Evolutionary conservation across 192 early-diverging fungal genomes (phyloP), one percentile per base, ranked within the genome.

Genomic region (Gamsiella multidivaricata): DNA sequence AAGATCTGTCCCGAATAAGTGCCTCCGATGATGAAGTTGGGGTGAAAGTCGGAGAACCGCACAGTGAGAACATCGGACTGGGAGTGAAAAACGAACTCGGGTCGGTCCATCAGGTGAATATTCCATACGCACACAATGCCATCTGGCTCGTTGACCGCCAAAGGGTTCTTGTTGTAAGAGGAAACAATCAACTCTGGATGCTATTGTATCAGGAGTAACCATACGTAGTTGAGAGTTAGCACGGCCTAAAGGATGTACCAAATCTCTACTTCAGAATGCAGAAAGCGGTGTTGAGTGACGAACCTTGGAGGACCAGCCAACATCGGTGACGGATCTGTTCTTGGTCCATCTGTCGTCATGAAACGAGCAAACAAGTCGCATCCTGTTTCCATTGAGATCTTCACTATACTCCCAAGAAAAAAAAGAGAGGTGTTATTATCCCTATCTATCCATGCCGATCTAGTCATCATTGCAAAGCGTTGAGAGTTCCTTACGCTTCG

Each of bases 1-100:
- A 96, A 85, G 66, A 99, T 94, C 83, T 99, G 98, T 26, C 98
- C 98, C 32, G 96, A 97, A 76, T 97, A 98, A 5, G 97, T 96
- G 20, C 97, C 95, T 63, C 96, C 98, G 33, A 99, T 89, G 39
- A 99, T 80, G 47, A 95, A 75, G 68, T 93, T 94, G 31, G 95
- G 95, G 72, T 98, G 95, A 70, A 97, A 98, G 23, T 93, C 90
- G 18, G 95, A 95, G 65, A 98, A 98, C 22, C 81, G 84, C 11
- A 96, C 95, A 11, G 91, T 87, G 50, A 94, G 91, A 18, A 99
- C 92, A 60, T 94, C 95, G 5, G 95, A 96, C 85, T 95, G 96
- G 2, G 95, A 90, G 46, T 94, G 90, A 76, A 98, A 96, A 18
- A 97, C 89, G 87, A 94, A 98, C 80, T 99, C 97, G 20, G 97